A percentile compares a stretch with the other conserved stretches of the same genome.
Evolutionary conservation across 441 rosid species (phyloP).

Genomic region (Kokia cookei): DNA sequence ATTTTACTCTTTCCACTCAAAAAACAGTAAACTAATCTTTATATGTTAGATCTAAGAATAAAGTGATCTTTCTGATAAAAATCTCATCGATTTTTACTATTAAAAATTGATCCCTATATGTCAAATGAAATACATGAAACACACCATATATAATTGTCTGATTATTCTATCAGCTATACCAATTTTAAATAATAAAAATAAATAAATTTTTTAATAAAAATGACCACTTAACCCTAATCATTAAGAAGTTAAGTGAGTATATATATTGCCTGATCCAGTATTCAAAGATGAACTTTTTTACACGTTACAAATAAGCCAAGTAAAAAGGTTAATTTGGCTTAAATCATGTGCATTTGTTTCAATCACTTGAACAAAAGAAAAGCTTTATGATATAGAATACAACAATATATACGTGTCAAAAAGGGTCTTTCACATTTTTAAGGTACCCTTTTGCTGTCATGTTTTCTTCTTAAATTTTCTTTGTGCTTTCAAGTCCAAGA

Average conservation of each 20-base stretch:
- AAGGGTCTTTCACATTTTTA: conserved; percentile 43
- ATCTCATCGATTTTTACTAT: rapidly evolving
- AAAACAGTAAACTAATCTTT: too few relatives aligned
- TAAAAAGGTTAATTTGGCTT: conserved; percentile 10
- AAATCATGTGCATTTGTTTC: background rate
- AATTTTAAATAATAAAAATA: too few relatives aligned
- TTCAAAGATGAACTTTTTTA: background rate
- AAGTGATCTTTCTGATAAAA: too few relatives aligned
- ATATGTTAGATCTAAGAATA: too few relatives aligned
- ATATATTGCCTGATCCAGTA: background rate
- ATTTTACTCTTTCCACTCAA: too few relatives aligned
- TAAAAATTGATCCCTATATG: too few relatives aligned
- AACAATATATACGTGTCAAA: conserved; percentile 8
- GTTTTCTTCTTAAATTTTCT: conserved; percentile 47
- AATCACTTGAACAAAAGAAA: background rate
- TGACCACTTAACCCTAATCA: too few relatives aligned
- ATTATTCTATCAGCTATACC: too few relatives aligned
- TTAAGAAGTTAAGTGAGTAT: background rate
- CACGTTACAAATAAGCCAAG: conserved; percentile 20
- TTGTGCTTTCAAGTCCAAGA: conserved; percentile 54
- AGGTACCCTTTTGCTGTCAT: conserved; percentile 14
- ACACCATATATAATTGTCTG: rapidly evolving
- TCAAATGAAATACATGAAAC: rapidly evolving
- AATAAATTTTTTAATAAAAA: too few relatives aligned
- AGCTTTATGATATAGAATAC: conserved; percentile 13